Percentiles rank a stretch among this genome's conserved stretches.
Conservation (phyloP, 2,329 filamentous ascomycete species). For the Purpureocillium lavendulum region DNA sequence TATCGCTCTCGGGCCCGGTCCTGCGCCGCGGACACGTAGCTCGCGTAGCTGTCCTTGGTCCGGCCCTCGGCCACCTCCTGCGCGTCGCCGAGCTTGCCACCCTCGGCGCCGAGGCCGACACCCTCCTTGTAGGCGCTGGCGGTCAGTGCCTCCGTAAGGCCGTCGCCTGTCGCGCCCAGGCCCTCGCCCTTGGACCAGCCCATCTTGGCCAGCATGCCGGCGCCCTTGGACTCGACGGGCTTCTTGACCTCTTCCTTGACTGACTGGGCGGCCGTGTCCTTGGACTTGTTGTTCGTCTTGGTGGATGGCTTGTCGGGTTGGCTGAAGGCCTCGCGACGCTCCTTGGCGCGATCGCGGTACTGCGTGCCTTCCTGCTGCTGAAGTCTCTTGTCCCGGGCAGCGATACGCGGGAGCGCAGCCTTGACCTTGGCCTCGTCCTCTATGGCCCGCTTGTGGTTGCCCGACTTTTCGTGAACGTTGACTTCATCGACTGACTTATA, state of each 20-base stretch:
- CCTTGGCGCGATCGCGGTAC: constrained; percentile 61
- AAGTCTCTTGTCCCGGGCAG: constrained; percentile 29
- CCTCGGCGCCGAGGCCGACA: constrained; percentile 61
- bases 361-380: constrained; percentile 24
- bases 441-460: constrained; percentile 31
- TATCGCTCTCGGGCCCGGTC: constrained; percentile 60
- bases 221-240: constrained; percentile 46
- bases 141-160: constrained; percentile 54
- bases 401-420: constrained; percentile 31
- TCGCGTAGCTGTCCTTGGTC: constrained; percentile 50
- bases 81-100: constrained; percentile 62
- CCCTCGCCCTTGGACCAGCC: constrained; percentile 61
- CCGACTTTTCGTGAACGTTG: constrained; percentile 31
- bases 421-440: constrained; percentile 37
- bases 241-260: constrained; percentile 12
- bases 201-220: constrained; percentile 63
- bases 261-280: constrained; percentile 16
- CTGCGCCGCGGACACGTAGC: constrained; percentile 56
- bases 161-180: constrained; percentile 54
- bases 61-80: constrained; percentile 52
- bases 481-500: constrained; percentile 35
- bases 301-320: constrained; percentile 46
- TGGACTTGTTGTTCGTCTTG: constrained; percentile 23
- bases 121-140: constrained; percentile 59
- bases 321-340: constrained; percentile 54